phyloP scores from a whole-genome alignment of 495 filamentous ascomycete species.

The Aspergillus incahuasiensis region DNA sequence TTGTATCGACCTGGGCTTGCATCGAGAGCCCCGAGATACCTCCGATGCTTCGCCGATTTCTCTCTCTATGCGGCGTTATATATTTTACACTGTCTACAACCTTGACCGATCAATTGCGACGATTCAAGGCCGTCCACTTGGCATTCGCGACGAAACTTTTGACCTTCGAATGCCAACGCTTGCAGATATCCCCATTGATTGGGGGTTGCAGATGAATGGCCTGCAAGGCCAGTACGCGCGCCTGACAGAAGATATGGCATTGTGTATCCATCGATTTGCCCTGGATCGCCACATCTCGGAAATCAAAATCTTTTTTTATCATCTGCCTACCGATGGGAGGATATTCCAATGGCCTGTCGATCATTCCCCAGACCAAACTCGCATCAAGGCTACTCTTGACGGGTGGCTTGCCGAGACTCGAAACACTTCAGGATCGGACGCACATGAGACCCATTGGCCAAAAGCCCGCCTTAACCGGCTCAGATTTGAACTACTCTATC shows the following conservation, averaged over 20 bases:
- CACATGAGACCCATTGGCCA: neutral
- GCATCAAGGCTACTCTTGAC: slow-evolving; percentile 15
- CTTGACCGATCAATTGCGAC: slow-evolving; percentile 25
- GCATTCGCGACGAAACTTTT: slow-evolving; percentile 25
- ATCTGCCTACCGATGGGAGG: slow-evolving; percentile 13
- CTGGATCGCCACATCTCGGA: slow-evolving; percentile 23
- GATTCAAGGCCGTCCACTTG: slow-evolving; percentile 27
- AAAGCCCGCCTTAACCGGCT: slow-evolving; percentile 10
- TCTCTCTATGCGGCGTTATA: slow-evolving; percentile 12
- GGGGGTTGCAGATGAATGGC: neutral
- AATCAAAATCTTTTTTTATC: slow-evolving; percentile 25
- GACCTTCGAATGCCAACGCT: slow-evolving; percentile 16
- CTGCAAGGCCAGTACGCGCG: neutral
- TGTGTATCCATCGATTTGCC: slow-evolving; percentile 18
- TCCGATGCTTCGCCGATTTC: slow-evolving; percentile 5
- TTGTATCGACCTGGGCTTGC: slow-evolving; percentile 23
- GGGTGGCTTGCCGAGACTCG: neutral
- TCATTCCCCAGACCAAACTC: slow-evolving; percentile 7
- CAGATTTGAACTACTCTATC: slow-evolving; percentile 17
- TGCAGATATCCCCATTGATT: slow-evolving; percentile 3
- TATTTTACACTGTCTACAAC: slow-evolving; percentile 23
- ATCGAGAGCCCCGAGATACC: slow-evolving; percentile 17
- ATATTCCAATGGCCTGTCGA: slow-evolving; percentile 18
- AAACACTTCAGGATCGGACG: neutral
- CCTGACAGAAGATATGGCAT: slow-evolving; percentile 3